Evolutionary conservation across 441 rosid species (phyloP).

Genomic region (Populus hybrid): DNA sequence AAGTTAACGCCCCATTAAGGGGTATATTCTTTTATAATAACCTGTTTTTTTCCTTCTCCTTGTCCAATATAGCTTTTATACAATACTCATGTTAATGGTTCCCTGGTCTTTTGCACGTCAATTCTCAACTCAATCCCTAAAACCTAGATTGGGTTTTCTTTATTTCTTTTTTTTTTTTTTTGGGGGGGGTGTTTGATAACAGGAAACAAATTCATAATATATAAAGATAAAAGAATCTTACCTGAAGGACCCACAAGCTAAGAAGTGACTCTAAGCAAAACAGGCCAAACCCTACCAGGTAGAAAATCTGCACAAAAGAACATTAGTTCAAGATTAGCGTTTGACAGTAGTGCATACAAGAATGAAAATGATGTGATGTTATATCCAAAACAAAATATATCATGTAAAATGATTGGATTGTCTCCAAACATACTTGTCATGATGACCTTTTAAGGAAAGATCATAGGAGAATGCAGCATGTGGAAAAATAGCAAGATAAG

Average conservation of each 20-base stretch:
- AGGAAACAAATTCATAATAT: background rate
- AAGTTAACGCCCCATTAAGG: too few relatives aligned
- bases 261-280: constrained; percentile 82
- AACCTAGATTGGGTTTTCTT: background rate
- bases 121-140: background rate
- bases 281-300: constrained; percentile 74
- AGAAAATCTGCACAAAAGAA: constrained; percentile 65
- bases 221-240: constrained; percentile 23
- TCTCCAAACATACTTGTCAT: background rate
- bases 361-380: background rate
- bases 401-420: background rate
- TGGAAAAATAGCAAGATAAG: background rate
- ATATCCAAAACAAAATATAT: background rate
- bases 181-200: background rate
- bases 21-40: too few relatives aligned
- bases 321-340: constrained; percentile 5
- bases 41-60: background rate
- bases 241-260: constrained; percentile 97
- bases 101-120: background rate
- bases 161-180: too few relatives aligned
- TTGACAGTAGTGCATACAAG: background rate
- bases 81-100: background rate
- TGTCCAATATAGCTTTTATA: background rate
- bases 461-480: background rate
- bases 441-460: background rate